Evolutionary conservation across 2,329 filamentous ascomycete genomes (phyloP).

Genomic region (Botrytis pseudocinerea): DNA sequence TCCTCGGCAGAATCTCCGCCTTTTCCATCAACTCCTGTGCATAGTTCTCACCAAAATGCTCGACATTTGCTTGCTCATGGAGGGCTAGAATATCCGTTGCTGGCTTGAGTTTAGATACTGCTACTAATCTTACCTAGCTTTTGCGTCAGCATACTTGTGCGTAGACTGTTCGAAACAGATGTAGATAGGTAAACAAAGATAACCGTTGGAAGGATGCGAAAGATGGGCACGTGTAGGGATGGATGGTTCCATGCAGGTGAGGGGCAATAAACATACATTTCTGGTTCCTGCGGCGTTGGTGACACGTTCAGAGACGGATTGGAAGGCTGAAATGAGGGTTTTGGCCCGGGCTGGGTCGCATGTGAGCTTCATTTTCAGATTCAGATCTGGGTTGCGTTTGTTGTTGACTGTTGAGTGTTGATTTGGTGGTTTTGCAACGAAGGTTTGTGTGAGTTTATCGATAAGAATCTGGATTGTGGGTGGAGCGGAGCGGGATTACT

Average conservation of each 20-base stretch:
- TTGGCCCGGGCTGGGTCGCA: constrained; percentile 62
- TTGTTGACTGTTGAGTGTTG: not conserved
- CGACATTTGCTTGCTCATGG: constrained; percentile 59
- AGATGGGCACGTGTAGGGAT: not conserved
- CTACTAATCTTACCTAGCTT: constrained; percentile 75
- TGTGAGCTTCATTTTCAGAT: constrained; percentile 51
- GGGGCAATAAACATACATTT: constrained; percentile 48
- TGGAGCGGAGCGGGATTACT: constrained; percentile 14
- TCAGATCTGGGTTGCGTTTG: not conserved
- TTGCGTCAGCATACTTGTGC: constrained; percentile 26
- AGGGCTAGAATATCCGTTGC: constrained; percentile 86
- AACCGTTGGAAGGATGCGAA: not conserved
- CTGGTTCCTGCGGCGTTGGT: constrained; percentile 53
- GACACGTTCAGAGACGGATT: constrained; percentile 60
- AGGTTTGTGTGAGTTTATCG: constrained; percentile 1
- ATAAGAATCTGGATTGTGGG: constrained; percentile 1
- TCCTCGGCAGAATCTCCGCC: constrained; percentile 71
- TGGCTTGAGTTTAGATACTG: constrained; percentile 95
- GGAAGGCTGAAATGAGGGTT: constrained; percentile 62
- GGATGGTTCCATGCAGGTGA: not conserved
- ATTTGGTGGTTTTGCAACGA: not conserved
- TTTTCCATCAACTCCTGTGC: constrained; percentile 87
- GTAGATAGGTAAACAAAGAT: not conserved
- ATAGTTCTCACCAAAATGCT: constrained; percentile 97
- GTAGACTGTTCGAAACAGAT: not conserved